Evolutionary conservation across 148 eudicot species (phyloP), one percentile per base, ranked within the genome.

Genomic region (Rhododendron ovatum): DNA sequence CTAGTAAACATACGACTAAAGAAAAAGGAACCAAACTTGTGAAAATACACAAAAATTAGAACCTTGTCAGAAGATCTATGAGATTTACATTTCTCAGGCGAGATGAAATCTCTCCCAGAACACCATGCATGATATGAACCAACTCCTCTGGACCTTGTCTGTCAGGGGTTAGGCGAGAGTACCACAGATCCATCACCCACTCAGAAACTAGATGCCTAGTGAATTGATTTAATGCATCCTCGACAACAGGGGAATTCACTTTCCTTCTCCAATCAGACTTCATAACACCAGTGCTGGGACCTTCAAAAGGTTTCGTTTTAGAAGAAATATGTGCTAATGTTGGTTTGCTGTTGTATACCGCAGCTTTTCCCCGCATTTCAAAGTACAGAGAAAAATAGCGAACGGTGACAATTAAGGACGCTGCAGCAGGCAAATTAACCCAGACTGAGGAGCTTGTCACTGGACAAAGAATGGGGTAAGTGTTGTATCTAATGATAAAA

Each of bases 141-240:
- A 97, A 88, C 87, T 94, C 99, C 87, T 97, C 98, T 57, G 99
- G 99, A 82, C 96, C 96, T 88, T 95, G 96, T 87, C 85, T 93
- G 86, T 97, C 99, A 86, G 98, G 95, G 17, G 99, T 95, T 83
- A 97, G 75, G 87, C 93, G 93, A 73, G 95, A 91, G 85, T 97
- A 97, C 99, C 99, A 97, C 84, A 95, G 95, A 91, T 95, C 98
- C 59, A 98, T 95, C 80, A 97, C 96, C 99, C 98, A 97, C 87
- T 97, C 99, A 79, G 95, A 95, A 85, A 95, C 93, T 83, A 97
- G 85, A 90, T 93, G 99, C 85, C 95, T 90, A 43, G 96, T 92
- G 83, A 97, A 94, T 30, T 94, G 96, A 87, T 97, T 95, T 86
- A 97, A 89, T 84, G 98, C 98, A 87, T 91, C 93, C 90, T 97